Conservation (phyloP, 495 filamentous ascomycete genomes). For the Aspergillus wentii region DNA sequence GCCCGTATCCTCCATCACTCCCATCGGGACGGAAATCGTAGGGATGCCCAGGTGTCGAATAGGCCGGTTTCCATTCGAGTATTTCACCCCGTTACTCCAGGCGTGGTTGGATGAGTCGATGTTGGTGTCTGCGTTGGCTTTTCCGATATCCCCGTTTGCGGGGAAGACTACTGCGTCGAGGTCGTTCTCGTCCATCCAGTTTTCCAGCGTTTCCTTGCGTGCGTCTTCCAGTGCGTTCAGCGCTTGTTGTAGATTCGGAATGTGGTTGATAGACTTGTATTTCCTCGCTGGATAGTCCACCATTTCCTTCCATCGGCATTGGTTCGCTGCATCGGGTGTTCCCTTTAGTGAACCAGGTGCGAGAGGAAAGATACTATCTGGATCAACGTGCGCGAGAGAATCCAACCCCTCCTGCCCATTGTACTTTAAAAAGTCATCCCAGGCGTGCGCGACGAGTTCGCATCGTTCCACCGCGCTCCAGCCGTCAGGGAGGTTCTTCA, state of each 20-base stretch:
- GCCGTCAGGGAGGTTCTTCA: constrained; percentile 25
- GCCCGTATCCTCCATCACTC: constrained; percentile 28
- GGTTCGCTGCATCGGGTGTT: constrained; percentile 25
- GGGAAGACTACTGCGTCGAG: constrained; percentile 33
- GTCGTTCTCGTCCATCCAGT: constrained; percentile 27
- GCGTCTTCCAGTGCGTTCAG: constrained; percentile 24
- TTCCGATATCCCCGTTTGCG: constrained; percentile 26
- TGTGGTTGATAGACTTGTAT: constrained; percentile 17
- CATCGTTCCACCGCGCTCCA: constrained; percentile 29
- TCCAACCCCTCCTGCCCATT: constrained; percentile 23
- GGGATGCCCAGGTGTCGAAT: constrained; percentile 33
- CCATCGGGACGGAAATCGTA: constrained; percentile 34
- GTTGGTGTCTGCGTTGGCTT: constrained; percentile 24
- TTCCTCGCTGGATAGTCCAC: constrained; percentile 26
- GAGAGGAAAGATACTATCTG: constrained; percentile 27
- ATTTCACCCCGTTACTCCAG: constrained; percentile 32
- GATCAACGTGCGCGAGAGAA: constrained; percentile 23
- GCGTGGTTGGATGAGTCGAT: constrained; percentile 19
- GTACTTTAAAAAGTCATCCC: constrained; percentile 27
- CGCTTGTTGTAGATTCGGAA: constrained; percentile 21
- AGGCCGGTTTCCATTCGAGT: constrained; percentile 30
- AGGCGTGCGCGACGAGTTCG: constrained; percentile 27
- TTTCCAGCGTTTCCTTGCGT: constrained; percentile 25
- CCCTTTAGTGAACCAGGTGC: constrained; percentile 25
- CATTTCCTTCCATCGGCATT: constrained; percentile 27